A percentile compares a stretch with the other conserved stretches of the same genome.
These are phyloP conservation scores for Gamarada debralockiae DNA, from an alignment of 495 filamentous ascomycete species.

Conservation along the genomic window DNA sequence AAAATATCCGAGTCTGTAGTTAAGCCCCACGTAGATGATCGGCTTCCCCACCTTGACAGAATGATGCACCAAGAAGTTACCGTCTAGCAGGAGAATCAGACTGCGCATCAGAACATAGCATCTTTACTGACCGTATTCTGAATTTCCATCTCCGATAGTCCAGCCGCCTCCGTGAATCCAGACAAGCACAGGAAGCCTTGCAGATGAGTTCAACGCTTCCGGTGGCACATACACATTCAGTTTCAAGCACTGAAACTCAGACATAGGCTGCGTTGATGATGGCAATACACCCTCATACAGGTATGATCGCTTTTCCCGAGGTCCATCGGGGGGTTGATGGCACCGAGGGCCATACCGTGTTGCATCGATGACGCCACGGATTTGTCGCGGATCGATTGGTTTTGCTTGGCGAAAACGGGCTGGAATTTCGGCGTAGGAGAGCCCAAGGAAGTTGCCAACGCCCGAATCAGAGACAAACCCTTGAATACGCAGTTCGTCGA, in stretches of 20 bases:
- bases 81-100: constrained; percentile 36
- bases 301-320: neutral
- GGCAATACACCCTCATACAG: neutral
- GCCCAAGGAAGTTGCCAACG: neutral
- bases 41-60: constrained; percentile 54
- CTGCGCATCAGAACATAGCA: constrained; percentile 45
- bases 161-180: constrained; percentile 69
- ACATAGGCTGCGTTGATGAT: neutral
- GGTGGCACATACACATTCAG: neutral
- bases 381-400: neutral
- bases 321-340: neutral
- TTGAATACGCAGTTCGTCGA: too few relatives aligned
- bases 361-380: neutral
- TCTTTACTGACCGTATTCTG: constrained; percentile 6
- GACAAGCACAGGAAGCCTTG: constrained; percentile 55
- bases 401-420: neutral
- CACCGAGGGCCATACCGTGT: constrained; percentile 1
- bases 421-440: constrained; percentile 2
- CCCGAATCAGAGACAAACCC: neutral
- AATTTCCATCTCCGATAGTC: neutral
- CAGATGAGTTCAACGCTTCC: neutral
- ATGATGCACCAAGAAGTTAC: constrained; percentile 41
- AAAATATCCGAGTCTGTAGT: constrained; percentile 56
- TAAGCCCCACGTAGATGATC: constrained; percentile 56
- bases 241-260: constrained; percentile 4